Evolutionary conservation across 768 basidiomycete species (phyloP), one percentile per base, ranked within the genome.

Genomic region (Naganishia onofrii): DNA sequence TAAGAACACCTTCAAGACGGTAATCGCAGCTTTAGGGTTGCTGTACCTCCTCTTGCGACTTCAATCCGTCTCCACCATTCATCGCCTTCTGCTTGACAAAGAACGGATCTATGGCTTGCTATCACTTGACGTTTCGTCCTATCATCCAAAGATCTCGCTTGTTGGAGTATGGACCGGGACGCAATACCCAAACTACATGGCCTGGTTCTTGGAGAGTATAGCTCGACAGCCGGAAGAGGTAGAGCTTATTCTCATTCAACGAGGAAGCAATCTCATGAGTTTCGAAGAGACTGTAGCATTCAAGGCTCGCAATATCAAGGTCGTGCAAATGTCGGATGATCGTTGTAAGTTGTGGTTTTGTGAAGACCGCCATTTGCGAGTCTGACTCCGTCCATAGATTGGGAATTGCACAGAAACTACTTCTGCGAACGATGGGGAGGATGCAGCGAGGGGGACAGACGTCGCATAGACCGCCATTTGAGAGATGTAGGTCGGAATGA

Each of bases 371-470:
- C n/a, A n/a, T n/a, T n/a, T n/a, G n/a, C n/a, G n/a, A n/a, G n/a
- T n/a, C 15, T 23, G 23, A 10, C 23, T 53, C 3, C 28, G 4
- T n/a, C n/a, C 17, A 9, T 53, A 53, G 52, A 53, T 17, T 53
- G 52, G 52, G 28, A 64, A 23, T n/a, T 57, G 3, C 73, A 74
- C 48, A 66, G 67, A 7, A 63, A 74, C 19, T 74, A 72, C 55
- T 58, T 74, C 19, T 74, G 73, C 63, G 36, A 57, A 34, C 71
- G 66, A 57, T 74, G 71, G 69, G 71, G 71, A 17, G 71, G 71
- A 17, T 74, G 73, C 44, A 67, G 66, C 29, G 44, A 65, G 19
- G 28, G 26, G 10, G 68, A 70, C 51, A 26, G 60, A 36, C 48
- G 51, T 32, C 54, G 60, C 23, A 68, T 74, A 36, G 63, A 65